Evolutionary conservation across 495 filamentous ascomycete species (phyloP).

Genomic region (Aspergillus indologenus): DNA sequence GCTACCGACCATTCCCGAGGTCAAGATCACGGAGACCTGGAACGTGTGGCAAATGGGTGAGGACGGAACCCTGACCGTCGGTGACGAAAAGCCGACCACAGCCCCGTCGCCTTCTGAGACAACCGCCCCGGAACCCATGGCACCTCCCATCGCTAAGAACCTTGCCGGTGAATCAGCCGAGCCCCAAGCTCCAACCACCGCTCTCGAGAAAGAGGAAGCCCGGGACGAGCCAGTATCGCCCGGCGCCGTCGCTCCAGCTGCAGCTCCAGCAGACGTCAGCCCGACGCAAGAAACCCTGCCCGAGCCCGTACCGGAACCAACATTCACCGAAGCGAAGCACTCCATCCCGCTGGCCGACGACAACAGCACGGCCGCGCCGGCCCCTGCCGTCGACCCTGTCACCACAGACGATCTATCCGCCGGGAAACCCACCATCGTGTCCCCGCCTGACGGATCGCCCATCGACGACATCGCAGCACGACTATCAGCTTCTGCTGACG

Average conservation of each 20-base stretch:
- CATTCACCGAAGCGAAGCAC: background rate
- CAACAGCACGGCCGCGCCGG: background rate
- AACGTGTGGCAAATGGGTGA: constrained; percentile 51
- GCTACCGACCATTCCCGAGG: constrained; percentile 40
- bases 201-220: background rate
- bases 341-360: background rate
- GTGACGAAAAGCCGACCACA: constrained; percentile 19
- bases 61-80: constrained; percentile 44
- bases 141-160: background rate
- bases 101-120: background rate
- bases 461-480: background rate
- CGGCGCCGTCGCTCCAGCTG: too few species aligned
- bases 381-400: background rate
- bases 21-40: constrained; percentile 47
- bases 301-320: background rate
- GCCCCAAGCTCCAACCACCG: background rate
- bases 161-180: background rate
- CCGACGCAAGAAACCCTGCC: background rate
- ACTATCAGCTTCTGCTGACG: background rate
- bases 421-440: background rate
- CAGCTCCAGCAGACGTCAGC: background rate
- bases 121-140: background rate
- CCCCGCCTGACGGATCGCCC: background rate
- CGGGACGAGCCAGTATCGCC: background rate
- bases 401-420: background rate